Base-by-base conservation (phyloP, 257 asterid species). In the Lycium barbarum region DNA sequence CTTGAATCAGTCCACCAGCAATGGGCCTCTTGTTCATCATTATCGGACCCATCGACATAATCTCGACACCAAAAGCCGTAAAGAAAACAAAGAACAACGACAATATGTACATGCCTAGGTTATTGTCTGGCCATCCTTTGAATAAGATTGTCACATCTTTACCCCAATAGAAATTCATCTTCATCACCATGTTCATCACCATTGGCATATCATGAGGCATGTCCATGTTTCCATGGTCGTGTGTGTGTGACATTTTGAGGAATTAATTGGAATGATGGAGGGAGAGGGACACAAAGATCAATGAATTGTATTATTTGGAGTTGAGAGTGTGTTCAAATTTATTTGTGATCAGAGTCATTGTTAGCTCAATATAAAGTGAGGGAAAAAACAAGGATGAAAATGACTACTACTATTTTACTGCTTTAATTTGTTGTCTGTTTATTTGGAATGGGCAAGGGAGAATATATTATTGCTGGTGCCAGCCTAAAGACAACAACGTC, bases 1-100 rank as follows among this genome's bases (percentile, higher is more conserved):
- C 88, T 13, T 80, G 80, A n/a, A 68, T 7, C 49, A 87, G 79
- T 2, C 95, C 89, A 1, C 88, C 87, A 35, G 57, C 80, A 53
- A 83, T 22, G 2, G 92, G 89, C 40, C 65, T 86, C 9, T 59
- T 78, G 63, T 87, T 86, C 13, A 47, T 87, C 83, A 82, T 2
- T 2, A 40, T 35, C 12, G 90, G 86, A 8, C 87, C 47, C 80
- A 17, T 70, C 2, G 96, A 91, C 84, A 93, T 40, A 14, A 91
- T 22, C 66, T 94, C 98, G 2, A 84, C 81, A 0, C 80, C 88
- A 26, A 83, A 78, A 0, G 96, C 94, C 17, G 89, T 65, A 22
- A 90, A n/a, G 81, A 92, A 91, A 18, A 92, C 93, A 45, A 86
- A 79, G 47, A 79, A 88, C 12, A 92, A 88, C 47, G 97, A 93